Evolutionary conservation across 345 rosid species (phyloP), one percentile per base, ranked within the genome.

Genomic region (Raphanus sativus): DNA sequence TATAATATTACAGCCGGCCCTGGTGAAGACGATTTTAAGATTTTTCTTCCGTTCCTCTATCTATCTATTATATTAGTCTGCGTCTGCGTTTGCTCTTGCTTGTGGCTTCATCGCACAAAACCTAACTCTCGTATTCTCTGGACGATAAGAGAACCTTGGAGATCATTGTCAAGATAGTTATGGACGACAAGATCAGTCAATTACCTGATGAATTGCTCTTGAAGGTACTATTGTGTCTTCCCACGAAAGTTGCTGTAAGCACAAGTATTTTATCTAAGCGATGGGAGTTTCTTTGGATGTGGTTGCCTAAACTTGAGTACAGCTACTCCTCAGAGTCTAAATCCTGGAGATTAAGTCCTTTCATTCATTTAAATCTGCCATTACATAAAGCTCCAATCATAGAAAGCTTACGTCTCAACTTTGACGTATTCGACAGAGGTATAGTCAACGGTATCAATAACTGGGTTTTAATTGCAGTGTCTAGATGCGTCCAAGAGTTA

Each of bases 251-350:
- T 26, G 70, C 36, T 25, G 36, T 6, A 67, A 45, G 34, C 58
- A 13, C 48, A 42, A 56, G 58, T 12, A 42, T 21, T 67, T 42
- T 26, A 38, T 48, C 36, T 0, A 32, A 28, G 30, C 2, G 30
- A 28, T 28, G 30, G 30, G 30, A 2, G 3, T 28, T 2, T 28
- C 3, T 28, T 67, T 67, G 70, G 70, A 42, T 25, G 58, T 45
- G 58, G 58, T 25, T 67, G 12, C 58, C 70, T 34, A 67, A 67
- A 12, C 70, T 67, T 12, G 70, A 67, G 11, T 67, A 42, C 25
- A 32, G 5, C 7, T 1, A 32, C 33, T 30, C 1, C 66, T 8
- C 58, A 16, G 3, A 6, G 0, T 1, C 2, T 2, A 5, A 38
- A 21, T 4, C 1, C 9, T 0, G 3, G n/a, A 67, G 8, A 0